Evolutionary conservation across 192 early-diverging fungal species (phyloP), one percentile per base, ranked within the genome.

Genomic region (Rhizophagus clarus): DNA sequence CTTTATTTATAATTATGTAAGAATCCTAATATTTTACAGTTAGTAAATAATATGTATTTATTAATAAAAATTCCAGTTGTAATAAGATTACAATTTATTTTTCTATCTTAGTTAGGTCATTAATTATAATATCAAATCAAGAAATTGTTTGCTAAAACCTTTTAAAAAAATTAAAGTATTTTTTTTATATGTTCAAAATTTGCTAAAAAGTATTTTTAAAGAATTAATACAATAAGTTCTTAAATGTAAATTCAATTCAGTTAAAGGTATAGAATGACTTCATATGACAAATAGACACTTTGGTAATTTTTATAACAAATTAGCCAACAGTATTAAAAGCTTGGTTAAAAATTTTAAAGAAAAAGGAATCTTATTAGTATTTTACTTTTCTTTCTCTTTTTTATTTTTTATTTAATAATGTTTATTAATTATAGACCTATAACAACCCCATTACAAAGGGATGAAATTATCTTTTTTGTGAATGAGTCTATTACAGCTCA

Each of bases 21-120:
- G 12, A 64, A 49, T 49, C 47, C 47, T 49, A 64, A 64, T 64
- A 10, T 64, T 29, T 24, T 64, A 9, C 62, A 64, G n/a, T 0
- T 64, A 8, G 62, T 7, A 64, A 64, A 64, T 64, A 64, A 64
- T 14, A 64, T 64, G 62, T 26, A 64, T 64, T 64, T 64, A n/a
- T 64, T 1, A 64, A 64, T 64, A 7, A 26, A 64, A 64, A 64
- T 8, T 24, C 6, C 0, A 64, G 62, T 26, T 28, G 24, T 64
- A 64, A 7, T 29, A 64, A 26, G 62, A 14, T 28, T 26, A 64
- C 1, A 26, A 64, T 8, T 64, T 64, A 64, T 49, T 11, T 0
- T 11, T 49, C 47, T 49, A 49, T 49, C 47, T 49, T 11, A 49
- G 14, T 11, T 49, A 11, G 1, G 10, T 49, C 10, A 49, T 49